phyloP scores from a whole-genome alignment of 129 eudicot species.

The Tagetes patula region DNA sequence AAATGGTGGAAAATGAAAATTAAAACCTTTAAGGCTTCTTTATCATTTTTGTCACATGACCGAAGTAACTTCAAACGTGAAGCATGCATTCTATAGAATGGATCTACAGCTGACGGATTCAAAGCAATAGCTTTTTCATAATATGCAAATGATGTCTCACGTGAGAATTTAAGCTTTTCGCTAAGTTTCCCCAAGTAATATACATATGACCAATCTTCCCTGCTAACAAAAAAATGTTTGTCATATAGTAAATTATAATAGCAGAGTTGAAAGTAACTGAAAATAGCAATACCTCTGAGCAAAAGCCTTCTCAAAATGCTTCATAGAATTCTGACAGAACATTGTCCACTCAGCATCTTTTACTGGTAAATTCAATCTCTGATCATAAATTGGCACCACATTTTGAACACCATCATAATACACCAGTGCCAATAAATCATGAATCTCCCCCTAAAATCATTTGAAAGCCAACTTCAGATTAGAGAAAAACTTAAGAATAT shows the following conservation, averaged over 20 bases:
- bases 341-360: conserved; percentile 82
- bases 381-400: conserved; percentile 93
- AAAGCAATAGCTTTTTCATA: conserved; percentile 79
- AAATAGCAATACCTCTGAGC: conserved; percentile 58
- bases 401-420: conserved; percentile 94
- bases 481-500: not conserved
- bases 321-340: conserved; percentile 87
- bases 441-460: conserved; percentile 87
- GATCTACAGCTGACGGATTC: conserved; percentile 95
- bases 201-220: conserved; percentile 96
- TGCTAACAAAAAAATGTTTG: conserved; percentile 29
- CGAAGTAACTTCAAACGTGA: conserved; percentile 95
- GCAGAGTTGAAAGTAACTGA: not conserved
- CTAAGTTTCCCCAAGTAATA: conserved; percentile 87
- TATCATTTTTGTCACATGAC: conserved; percentile 60
- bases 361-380: conserved; percentile 62
- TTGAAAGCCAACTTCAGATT: conserved; percentile 16
- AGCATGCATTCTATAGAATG: conserved; percentile 98
- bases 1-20: conserved; percentile 1
- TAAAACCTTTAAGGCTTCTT: conserved; percentile 68
- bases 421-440: conserved; percentile 87
- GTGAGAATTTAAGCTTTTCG: conserved; percentile 83
- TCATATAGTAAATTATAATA: conserved; percentile 12
- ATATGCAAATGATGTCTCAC: conserved; percentile 65
- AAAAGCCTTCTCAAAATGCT: conserved; percentile 90